Evolutionary conservation across 345 rosid genomes (phyloP), one percentile per base, ranked within the genome.

Genomic region (Cardamine occulta): DNA sequence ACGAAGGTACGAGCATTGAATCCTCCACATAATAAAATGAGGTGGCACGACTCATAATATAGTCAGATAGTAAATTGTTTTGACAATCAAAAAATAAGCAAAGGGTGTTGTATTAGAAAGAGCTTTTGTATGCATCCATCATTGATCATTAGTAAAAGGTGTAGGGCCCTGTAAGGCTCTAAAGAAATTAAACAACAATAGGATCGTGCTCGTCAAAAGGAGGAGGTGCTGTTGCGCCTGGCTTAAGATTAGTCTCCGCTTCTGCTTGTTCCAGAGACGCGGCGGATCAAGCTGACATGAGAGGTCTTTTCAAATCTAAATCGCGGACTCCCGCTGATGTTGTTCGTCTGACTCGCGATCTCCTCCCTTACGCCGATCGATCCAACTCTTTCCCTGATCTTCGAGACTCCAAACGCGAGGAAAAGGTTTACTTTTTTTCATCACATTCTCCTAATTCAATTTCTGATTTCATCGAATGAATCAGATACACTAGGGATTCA

Each of bases 251-350:
- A 21, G 67, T 48, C 67, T 58, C 57, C 47, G 24, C 2, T 29
- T 58, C 56, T 45, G 74, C 58, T 71, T 58, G 21, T 32, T 71
- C 66, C 44, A 47, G 39, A 57, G 74, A 28, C 69, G 58, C 73
- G 51, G 61, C 35, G 35, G 54, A 28, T 28, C 58, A 45, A 4
- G n/a, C 40, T 49, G 82, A 80, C 66, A 90, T 90, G 96, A 94
- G 92, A 74, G 90, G 93, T 0, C 84, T 92, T 9, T 91, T 94
- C 87, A 94, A 94, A 81, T 82, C 88, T 14, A 94, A 91, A 81
- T 91, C 95, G 8, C 89, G 91, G 5, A 90, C 97, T 48, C 98
- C 97, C 0, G 86, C 75, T 45, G 98, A 94, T 29, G 65, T 86
- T 65, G 97, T 94, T 45, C 87, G 91, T 2, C 92, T 86, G 63